phyloP scores from a whole-genome alignment of 2,329 filamentous ascomycete genomes.

The Monilinia vaccinii-corymbosi region DNA sequence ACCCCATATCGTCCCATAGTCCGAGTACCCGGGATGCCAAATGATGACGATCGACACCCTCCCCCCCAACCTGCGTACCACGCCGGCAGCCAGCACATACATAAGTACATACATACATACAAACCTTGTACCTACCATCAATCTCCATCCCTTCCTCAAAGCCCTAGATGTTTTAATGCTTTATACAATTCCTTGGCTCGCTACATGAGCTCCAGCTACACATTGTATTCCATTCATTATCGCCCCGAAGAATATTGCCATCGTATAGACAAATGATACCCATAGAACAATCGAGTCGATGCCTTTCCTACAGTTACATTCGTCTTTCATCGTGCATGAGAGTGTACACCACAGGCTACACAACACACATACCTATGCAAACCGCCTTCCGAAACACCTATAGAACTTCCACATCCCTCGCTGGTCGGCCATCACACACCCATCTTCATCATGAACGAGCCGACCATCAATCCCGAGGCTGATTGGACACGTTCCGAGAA shows the following conservation, averaged over 20 bases:
- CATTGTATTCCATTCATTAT: background rate
- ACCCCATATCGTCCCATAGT: background rate
- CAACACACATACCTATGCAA: background rate
- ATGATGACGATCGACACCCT: background rate
- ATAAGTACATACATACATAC: background rate
- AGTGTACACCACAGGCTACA: background rate
- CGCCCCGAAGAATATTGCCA: background rate
- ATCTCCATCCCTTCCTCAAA: background rate
- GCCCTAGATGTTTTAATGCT: background rate
- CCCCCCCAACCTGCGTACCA: background rate
- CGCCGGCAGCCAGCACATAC: slow-evolving; percentile 1
- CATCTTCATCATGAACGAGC: background rate
- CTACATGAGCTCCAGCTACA: background rate
- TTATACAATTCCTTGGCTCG: background rate
- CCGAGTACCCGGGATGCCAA: background rate
- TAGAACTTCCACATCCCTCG: background rate
- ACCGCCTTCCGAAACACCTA: background rate
- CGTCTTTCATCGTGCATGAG: background rate
- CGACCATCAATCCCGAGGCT: background rate
- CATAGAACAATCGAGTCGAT: background rate
- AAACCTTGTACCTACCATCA: background rate
- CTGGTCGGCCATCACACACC: background rate
- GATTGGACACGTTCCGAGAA: background rate
- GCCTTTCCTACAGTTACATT: background rate
- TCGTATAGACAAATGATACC: background rate